Evolutionary conservation across 148 eudicot genomes (phyloP), one percentile per base, ranked within the genome.

Genomic region (Amaranthus cruentus): DNA sequence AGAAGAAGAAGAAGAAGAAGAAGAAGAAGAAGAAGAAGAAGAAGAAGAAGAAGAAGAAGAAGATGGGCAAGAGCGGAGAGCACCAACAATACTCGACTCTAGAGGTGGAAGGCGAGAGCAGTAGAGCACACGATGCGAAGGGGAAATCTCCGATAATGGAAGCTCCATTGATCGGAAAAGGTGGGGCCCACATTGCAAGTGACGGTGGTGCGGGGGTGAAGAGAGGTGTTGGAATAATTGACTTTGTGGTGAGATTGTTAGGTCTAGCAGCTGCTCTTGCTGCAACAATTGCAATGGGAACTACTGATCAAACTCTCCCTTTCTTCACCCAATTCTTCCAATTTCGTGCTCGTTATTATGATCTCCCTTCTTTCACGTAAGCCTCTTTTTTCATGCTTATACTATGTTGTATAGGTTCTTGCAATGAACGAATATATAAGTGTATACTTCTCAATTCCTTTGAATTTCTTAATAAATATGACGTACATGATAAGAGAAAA

Each of bases 321-420:
- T 85, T 85, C 60, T 85, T 85, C 81, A 85, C 87, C 14, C 87
- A 85, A 66, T 85, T 85, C 78, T 82, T 82, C 46, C 87, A 82
- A 55, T 85, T 82, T 71, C 83, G 83, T 65, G 87, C 85, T 62
- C 66, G 73, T 50, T 85, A 79, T 7, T 77, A 82, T 12, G 85
- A 85, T 66, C 83, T 85, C 53, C 87, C 87, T 9, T 59, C 87
- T 48, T 85, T 85, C 82, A 81, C 81, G 87, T 81, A 76, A 53
- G 79, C 67, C 55, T 60, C 14, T 18, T 47, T 47, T 66, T 48
- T 28, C 38, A 28, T 28, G 38, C 38, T 28, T 28, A 28, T 28
- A 28, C 38, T 28, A 28, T 28, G 1, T 28, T 28, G 38, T 28
- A 28, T 28, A 28, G 38, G 38, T 28, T 18, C 18, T 18, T 18